Conservation (phyloP, 164 flowering plant genomes). For the Dillenia suffruticosa region DNA sequence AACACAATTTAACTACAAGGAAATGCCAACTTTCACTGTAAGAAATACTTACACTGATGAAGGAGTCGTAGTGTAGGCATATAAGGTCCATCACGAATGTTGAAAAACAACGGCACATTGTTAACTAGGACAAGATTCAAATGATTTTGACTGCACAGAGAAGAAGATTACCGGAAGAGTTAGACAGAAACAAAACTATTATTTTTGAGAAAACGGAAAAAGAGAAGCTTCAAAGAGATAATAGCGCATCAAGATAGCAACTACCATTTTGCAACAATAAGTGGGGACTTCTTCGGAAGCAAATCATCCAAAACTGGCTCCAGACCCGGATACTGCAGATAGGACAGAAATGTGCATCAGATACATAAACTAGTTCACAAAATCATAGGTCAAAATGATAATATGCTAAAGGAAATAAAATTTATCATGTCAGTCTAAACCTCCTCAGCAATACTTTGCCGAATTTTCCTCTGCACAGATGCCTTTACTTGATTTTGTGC, state of each 20-base stretch:
- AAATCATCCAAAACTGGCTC: constrained; percentile 92
- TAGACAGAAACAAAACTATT: not conserved
- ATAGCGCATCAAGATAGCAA: not conserved
- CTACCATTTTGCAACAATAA: constrained; percentile 90
- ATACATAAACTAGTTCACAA: constrained; percentile 5
- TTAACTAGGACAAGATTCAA: constrained; percentile 90
- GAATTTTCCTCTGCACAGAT: constrained; percentile 91
- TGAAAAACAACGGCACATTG: constrained; percentile 94
- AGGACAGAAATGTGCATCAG: constrained; percentile 6
- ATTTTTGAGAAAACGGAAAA: too few relatives aligned
- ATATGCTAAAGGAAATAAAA: not conserved
- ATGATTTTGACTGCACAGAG: constrained; percentile 75
- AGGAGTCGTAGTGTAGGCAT: constrained; percentile 98
- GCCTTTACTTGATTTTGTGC: constrained; percentile 99
- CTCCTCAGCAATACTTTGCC: constrained; percentile 97
- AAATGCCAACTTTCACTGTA: not conserved
- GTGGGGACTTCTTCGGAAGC: constrained; percentile 94
- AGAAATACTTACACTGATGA: constrained; percentile 74
- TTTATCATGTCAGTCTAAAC: constrained; percentile 24
- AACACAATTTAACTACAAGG: too few relatives aligned
- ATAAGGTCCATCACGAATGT: constrained; percentile 96
- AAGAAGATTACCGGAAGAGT: not conserved
- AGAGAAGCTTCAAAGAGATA: too few relatives aligned
- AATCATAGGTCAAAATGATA: not conserved
- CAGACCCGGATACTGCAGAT: constrained; percentile 85